Conservation (phyloP, 2,329 filamentous ascomycete species). For the Coniochaeta pulveracea region DNA sequence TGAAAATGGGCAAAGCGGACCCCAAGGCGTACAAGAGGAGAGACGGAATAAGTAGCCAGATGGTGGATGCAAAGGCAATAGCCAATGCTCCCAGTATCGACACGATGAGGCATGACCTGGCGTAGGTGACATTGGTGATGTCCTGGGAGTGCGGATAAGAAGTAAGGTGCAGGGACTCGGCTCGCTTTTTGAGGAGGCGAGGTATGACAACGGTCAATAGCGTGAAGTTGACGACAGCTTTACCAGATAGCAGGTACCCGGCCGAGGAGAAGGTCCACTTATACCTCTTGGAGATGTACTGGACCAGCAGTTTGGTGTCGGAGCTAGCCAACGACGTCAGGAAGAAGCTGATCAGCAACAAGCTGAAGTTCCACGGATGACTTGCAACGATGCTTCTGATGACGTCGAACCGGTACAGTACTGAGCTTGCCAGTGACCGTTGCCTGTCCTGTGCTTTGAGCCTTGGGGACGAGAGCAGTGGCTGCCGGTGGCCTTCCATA, state of each 20-base stretch:
- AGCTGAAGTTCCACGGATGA: slow-evolving; percentile 27
- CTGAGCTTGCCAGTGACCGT: slow-evolving; percentile 14
- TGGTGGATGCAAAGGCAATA: slow-evolving; percentile 25
- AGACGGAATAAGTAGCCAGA: slow-evolving; percentile 29
- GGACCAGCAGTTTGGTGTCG: slow-evolving; percentile 36
- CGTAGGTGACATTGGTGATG: slow-evolving; percentile 20
- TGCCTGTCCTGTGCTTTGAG: slow-evolving; percentile 19
- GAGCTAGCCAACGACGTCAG: slow-evolving; percentile 37
- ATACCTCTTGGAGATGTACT: slow-evolving; percentile 39
- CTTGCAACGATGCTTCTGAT: slow-evolving; percentile 22
- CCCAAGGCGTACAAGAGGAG: slow-evolving; percentile 35
- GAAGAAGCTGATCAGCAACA: slow-evolving; percentile 32
- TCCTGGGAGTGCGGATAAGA: slow-evolving; percentile 14
- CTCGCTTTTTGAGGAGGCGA: slow-evolving; percentile 17
- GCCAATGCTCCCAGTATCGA: slow-evolving; percentile 29
- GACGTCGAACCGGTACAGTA: slow-evolving; percentile 16
- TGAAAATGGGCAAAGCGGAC: slow-evolving; percentile 37
- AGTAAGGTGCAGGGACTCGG: slow-evolving; percentile 3
- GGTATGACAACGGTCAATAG: slow-evolving; percentile 31
- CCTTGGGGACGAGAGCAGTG: slow-evolving; percentile 25
- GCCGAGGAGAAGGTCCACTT: slow-evolving; percentile 32
- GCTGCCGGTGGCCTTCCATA: slow-evolving; percentile 18
- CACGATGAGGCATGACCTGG: slow-evolving; percentile 23
- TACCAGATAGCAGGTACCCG: slow-evolving; percentile 34
- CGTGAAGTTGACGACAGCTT: slow-evolving; percentile 35